Conservation (phyloP, 371 early-diverging fungal genomes). For the Mortierella sp. region DNA sequence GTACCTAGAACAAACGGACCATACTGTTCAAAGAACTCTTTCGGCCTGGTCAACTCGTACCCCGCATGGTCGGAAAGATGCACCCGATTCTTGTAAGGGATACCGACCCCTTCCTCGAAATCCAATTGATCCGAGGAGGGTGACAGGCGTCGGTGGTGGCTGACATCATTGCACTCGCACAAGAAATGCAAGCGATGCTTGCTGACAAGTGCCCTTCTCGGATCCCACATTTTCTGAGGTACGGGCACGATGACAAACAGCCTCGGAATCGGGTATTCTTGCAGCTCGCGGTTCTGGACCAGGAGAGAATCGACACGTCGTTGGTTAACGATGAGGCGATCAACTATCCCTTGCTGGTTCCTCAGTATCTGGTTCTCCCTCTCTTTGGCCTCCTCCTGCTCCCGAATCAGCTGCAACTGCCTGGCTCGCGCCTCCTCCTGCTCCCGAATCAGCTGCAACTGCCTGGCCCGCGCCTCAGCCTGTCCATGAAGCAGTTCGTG, state of each 20-base stretch:
- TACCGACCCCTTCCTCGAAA: not conserved
- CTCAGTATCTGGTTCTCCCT: not conserved
- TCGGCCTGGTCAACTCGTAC: constrained; percentile 23
- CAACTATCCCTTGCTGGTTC: constrained; percentile 2
- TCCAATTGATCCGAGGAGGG: not conserved
- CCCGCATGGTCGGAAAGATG: constrained; percentile 29
- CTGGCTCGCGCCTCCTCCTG: not conserved
- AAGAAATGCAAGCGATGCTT: constrained; percentile 26
- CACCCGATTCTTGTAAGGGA: constrained; percentile 11
- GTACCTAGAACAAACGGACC: constrained; percentile 21
- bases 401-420: not conserved
- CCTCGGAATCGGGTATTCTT: constrained; percentile 32
- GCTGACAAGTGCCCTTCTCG: not conserved
- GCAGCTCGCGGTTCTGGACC: constrained; percentile 22
- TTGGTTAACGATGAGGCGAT: constrained; percentile 10
- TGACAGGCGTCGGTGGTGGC: not conserved
- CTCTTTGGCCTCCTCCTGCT: not conserved
- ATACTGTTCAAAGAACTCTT: constrained; percentile 27
- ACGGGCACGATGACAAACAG: constrained; percentile 25
- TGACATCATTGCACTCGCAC: constrained; percentile 31
- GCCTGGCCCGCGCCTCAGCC: not conserved
- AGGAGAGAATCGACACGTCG: constrained; percentile 8
- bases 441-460: not conserved
- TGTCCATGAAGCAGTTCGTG: not conserved
- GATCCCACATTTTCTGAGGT: not conserved